Evolutionary conservation across 2,329 filamentous ascomycete genomes (phyloP).

Genomic region (Calycina marina): DNA sequence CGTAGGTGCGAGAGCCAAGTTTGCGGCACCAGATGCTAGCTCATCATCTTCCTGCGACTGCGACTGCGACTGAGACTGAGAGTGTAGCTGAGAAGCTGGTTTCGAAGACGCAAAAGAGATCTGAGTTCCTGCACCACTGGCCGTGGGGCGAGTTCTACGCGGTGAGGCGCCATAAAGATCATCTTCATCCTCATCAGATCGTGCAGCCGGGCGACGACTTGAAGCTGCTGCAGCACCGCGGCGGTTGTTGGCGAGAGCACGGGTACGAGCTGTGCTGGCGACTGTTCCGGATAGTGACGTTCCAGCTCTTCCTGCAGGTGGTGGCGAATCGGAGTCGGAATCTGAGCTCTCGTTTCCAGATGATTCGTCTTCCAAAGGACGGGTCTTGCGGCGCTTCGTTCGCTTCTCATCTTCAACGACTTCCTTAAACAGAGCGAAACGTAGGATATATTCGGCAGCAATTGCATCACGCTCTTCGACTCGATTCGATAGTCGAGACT

Average conservation of each 20-base stretch:
- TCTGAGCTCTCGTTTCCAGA: conserved; percentile 47
- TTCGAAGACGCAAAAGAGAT: conserved; percentile 27
- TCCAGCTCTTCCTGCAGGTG: conserved; percentile 15
- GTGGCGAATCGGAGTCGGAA: conserved; percentile 22
- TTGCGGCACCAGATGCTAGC: conserved; percentile 12
- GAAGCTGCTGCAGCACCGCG: conserved; percentile 18
- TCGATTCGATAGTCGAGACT: conserved; percentile 71
- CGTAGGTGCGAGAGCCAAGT: conserved; percentile 12
- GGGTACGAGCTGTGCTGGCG: conserved; percentile 21
- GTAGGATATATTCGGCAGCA: conserved; percentile 75
- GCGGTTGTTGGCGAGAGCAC: conserved; percentile 17
- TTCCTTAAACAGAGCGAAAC: conserved; percentile 96
- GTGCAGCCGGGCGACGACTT: conserved; percentile 24
- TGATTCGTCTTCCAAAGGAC: conserved; percentile 40
- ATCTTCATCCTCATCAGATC: conserved; percentile 27
- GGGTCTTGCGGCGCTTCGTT: conserved; percentile 67
- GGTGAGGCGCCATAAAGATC: conserved; percentile 23
- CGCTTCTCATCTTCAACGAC: conserved; percentile 65
- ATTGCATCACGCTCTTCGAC: conserved; percentile 83
- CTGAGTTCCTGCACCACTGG: conserved; percentile 18
- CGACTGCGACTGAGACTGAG: conserved; percentile 18
- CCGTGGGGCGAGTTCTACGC: conserved; percentile 12
- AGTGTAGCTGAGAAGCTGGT: conserved; percentile 21
- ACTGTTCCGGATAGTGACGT: conserved; percentile 22
- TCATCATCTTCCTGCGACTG: conserved; percentile 19